Evolutionary conservation across 306 rosid genomes (phyloP), one percentile per base, ranked within the genome.

Genomic region (Casuarina equisetifolia): DNA sequence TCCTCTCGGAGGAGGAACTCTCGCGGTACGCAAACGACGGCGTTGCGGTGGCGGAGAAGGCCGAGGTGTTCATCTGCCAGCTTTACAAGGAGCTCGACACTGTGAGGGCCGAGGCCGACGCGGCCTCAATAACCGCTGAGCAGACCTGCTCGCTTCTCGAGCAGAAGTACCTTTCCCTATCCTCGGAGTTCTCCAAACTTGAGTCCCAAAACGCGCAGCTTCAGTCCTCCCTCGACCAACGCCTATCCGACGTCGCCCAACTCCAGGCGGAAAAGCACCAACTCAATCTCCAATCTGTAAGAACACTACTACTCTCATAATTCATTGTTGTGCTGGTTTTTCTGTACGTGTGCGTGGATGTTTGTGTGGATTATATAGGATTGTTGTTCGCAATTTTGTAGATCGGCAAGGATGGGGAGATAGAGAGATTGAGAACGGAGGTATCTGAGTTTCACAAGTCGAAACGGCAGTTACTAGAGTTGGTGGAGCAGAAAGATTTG

Each of bases 101-200:
- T 53, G 83, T 91, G 57, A 85, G 85, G 75, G 99, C 99, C 20
- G 86, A 86, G 58, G 85, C 91, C 1, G 97, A 95, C 39, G 99
- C 97, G 13, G 84, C 94, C 40, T 83, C 89, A 75, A 92, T 92
- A 45, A 92, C 96, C 75, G 99, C 97, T 61, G 99, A 95, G 80
- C 99, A 95, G 83, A 92, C 91, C 74, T 95, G 99, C 78, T 88
- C 97, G 11, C 88, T 92, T 78, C 85, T 95, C 78, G 99, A 95
- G 88, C 97, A 92, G 97, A 95, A 95, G 88, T 91, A 85, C 69
- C 81, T 92, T 19, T 83, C 94, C 66, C 90, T 92, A 72, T 57
- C 92, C 43, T 79, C 88, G 12, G 99, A 92, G 70, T 87, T 91
- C 89, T 88, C 99, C 19, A 86, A 90, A 81, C 91, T 95, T 78